Percentiles rank a stretch among this genome's conserved stretches.
These are phyloP conservation scores for Odontarrhena argentea DNA, from an alignment of 345 rosid species.

Conservation along the genomic window DNA sequence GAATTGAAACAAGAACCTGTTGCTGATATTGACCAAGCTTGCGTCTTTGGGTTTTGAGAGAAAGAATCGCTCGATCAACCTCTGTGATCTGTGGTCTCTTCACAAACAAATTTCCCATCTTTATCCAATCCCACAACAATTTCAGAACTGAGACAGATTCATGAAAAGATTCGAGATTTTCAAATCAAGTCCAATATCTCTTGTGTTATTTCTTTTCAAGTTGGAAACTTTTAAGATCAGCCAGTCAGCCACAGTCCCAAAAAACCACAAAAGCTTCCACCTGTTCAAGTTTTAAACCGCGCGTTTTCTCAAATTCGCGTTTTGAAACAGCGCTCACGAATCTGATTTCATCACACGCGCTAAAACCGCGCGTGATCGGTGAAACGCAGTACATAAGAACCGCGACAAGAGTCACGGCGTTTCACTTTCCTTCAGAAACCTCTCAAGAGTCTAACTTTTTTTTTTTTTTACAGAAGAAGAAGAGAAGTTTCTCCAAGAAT, in stretches of 20 bases:
- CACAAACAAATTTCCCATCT: conserved; percentile 88
- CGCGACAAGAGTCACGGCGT: conserved; percentile 12
- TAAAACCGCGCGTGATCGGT: conserved; percentile 33
- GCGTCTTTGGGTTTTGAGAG: conserved; percentile 94
- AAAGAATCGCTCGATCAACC: conserved; percentile 88
- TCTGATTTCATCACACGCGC: conserved; percentile 20
- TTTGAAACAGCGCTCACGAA: conserved; percentile 23
- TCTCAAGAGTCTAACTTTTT: background rate
- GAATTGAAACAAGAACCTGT: conserved; percentile 52
- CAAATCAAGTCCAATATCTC: conserved; percentile 30
- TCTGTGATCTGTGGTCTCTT: conserved; percentile 96
- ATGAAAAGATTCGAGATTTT: conserved; percentile 9
- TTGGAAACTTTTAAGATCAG: conserved; percentile 1
- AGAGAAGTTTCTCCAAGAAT: conserved; percentile 1
- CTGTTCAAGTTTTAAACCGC: conserved; percentile 13
- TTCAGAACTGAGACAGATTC: background rate
- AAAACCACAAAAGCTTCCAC: conserved; percentile 5
- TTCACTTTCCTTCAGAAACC: conserved; percentile 2
- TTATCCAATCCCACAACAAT: background rate
- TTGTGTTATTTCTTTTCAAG: background rate
- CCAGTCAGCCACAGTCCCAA: conserved; percentile 6
- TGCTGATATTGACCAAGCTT: conserved; percentile 90
- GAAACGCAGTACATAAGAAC: conserved; percentile 10
- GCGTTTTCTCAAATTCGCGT: conserved; percentile 34
- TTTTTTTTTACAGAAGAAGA: background rate